Base-by-base conservation (phyloP, 345 rosid genomes). In the Draba incana region DNA sequence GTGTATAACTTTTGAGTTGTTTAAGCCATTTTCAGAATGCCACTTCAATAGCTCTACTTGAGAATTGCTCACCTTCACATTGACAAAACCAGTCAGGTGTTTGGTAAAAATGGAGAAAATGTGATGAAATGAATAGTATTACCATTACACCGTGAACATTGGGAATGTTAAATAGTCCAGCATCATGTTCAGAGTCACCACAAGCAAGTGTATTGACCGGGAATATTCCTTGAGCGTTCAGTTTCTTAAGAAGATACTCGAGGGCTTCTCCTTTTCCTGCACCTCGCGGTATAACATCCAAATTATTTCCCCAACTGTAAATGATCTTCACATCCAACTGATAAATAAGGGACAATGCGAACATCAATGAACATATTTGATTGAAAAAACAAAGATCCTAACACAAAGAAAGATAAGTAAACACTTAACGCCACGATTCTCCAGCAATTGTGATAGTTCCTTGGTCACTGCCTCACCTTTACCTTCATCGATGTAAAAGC, bases 211-310 rank as follows among this genome's bases (percentile, higher is more conserved):
- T 94, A 65, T 84, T 89, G n/a, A 12, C 53, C 8, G 99, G 99
- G 37, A 78, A 70, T 57, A 78, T 83, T 78, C 93, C 87, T 75
- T 79, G 83, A 66, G 63, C 49, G 72, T 81, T 82, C 10, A 94
- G 85, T 69, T 91, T 89, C 82, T 80, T 78, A 44, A 82, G 88
- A 70, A 94, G 81, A 80, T 94, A 94, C 24, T 96, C 90, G 15
- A 92, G 97, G 25, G 98, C 99, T 79, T 91, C 96, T 54, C 99
- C 98, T 85, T 94, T 94, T 14, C 99, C 99, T 48, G 89, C 98
- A 77, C 92, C 90, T 81, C 80, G 81, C 2, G 98, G 90, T 60
- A 94, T 81, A 62, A 94, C 85, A 79, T 92, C 99, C 73, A 94
- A 76, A 77, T 89, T 97, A 84, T 80, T 85, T 39, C 97, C 98